phyloP scores from a whole-genome alignment of 495 filamentous ascomycete genomes.

The Penicillium cinerascens region DNA sequence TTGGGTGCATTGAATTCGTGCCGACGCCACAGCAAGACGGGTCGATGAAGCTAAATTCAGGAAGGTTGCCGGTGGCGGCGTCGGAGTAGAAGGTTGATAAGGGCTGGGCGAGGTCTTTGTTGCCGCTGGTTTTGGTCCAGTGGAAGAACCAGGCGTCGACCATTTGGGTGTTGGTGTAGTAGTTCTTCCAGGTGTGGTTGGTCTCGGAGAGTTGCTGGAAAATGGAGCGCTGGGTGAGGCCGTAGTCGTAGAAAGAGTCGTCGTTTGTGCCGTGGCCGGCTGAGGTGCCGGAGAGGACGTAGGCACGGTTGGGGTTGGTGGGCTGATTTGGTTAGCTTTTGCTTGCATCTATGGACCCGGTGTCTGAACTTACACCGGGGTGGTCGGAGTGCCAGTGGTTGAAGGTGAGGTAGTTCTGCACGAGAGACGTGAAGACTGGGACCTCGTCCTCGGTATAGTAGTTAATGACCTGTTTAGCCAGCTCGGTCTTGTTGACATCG shows the following conservation, averaged over 20 bases:
- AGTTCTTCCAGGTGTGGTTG: slow-evolving; percentile 48
- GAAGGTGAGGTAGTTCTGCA: slow-evolving; percentile 51
- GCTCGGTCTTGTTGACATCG: slow-evolving; percentile 31
- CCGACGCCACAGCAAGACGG: slow-evolving; percentile 46
- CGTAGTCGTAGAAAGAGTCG: slow-evolving; percentile 31
- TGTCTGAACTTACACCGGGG: slow-evolving; percentile 37
- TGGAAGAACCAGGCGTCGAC: slow-evolving; percentile 36
- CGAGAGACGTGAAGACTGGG: slow-evolving; percentile 43
- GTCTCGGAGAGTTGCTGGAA: slow-evolving; percentile 48
- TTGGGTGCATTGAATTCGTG: slow-evolving; percentile 49
- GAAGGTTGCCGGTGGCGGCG: slow-evolving; percentile 35
- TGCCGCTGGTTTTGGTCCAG: slow-evolving; percentile 39
- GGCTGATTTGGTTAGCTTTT: slow-evolving; percentile 26
- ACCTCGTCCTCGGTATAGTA: slow-evolving; percentile 50
- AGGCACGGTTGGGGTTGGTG: slow-evolving; percentile 48
- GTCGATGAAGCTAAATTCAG: slow-evolving; percentile 49
- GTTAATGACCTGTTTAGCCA: slow-evolving; percentile 45
- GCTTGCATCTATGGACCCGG: neutral
- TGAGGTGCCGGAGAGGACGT: slow-evolving; percentile 45
- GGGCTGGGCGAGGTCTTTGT: slow-evolving; percentile 31
- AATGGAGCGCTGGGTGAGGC: slow-evolving; percentile 41
- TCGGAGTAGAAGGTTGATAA: slow-evolving; percentile 37
- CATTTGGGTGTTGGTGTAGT: slow-evolving; percentile 36
- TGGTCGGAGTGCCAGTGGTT: slow-evolving; percentile 51
- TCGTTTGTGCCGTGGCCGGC: slow-evolving; percentile 48